Conservation (phyloP, 371 early-diverging fungal species). For the Rhizopus stolonifer region DNA sequence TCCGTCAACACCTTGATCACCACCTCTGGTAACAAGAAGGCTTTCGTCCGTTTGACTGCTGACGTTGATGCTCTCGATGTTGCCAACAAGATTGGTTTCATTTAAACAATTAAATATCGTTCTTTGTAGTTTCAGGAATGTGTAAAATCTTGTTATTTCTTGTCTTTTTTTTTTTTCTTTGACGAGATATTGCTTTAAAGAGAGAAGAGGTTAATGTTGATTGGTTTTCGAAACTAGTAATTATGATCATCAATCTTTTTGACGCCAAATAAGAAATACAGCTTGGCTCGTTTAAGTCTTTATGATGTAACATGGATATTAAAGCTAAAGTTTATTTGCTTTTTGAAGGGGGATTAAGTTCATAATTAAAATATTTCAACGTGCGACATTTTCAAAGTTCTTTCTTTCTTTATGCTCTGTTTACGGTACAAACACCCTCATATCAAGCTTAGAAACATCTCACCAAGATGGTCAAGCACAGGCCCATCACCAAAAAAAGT, state of each 20-base stretch:
- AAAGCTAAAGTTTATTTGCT: no score
- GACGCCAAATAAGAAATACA: no score
- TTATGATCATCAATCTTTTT: no score
- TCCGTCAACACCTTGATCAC: conserved; percentile 97
- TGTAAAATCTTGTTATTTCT: no score
- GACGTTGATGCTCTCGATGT: conserved; percentile 97
- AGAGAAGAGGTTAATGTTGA: no score
- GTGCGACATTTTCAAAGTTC: neutral
- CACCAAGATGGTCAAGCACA: conserved; percentile 5
- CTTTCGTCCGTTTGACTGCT: conserved; percentile 94
- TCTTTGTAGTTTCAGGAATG: neutral
- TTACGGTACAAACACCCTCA: neutral
- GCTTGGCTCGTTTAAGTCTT: no score
- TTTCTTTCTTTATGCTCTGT: neutral
- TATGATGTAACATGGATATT: no score
- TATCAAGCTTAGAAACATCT: neutral
- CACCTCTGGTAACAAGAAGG: conserved; percentile 97
- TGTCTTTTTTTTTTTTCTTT: no score
- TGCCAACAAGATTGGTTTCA: conserved; percentile 83
- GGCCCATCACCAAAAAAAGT: conserved; percentile 52
- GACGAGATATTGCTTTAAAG: no score
- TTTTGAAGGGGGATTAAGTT: neutral
- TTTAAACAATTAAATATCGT: conserved; percentile 32
- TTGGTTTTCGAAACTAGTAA: no score
- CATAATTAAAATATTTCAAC: neutral